Conservation (phyloP, 352 stramenopile species). For the Phytopythium oedochilum region DNA sequence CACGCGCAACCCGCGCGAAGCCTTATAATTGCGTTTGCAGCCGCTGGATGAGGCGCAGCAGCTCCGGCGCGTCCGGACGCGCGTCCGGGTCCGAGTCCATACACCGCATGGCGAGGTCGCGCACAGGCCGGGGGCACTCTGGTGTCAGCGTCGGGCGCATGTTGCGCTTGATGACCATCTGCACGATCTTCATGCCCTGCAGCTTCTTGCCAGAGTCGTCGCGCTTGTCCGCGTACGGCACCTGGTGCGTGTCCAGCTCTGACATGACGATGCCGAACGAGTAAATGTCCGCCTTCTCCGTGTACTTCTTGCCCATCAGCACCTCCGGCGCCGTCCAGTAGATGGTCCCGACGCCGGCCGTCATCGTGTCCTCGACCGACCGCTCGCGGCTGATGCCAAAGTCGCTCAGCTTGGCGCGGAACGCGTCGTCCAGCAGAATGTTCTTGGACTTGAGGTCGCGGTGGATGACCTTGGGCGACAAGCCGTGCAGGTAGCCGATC, state of each 20-base stretch:
- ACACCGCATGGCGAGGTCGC: constrained; percentile 59
- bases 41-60: constrained; percentile 61
- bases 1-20: not conserved
- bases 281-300: constrained; percentile 81
- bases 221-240: constrained; percentile 79
- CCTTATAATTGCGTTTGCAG: constrained; percentile 55
- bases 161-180: constrained; percentile 74
- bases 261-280: constrained; percentile 83
- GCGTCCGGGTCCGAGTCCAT: constrained; percentile 63
- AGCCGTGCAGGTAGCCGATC: constrained; percentile 66
- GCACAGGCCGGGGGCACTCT: constrained; percentile 46
- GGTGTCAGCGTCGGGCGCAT: constrained; percentile 60
- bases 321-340: constrained; percentile 84
- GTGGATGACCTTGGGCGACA: constrained; percentile 78
- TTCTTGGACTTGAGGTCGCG: constrained; percentile 79
- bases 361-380: constrained; percentile 80
- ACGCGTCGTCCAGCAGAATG: constrained; percentile 61
- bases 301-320: constrained; percentile 82
- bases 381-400: constrained; percentile 79
- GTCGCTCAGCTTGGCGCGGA: constrained; percentile 66
- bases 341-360: constrained; percentile 73
- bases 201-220: constrained; percentile 72
- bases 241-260: constrained; percentile 74
- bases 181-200: constrained; percentile 82
- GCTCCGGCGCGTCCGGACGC: constrained; percentile 62